These are phyloP conservation scores for Rutidosis leptorrhynchoides DNA, from an alignment of 129 eudicot species.

Conservation along the genomic window DNA sequence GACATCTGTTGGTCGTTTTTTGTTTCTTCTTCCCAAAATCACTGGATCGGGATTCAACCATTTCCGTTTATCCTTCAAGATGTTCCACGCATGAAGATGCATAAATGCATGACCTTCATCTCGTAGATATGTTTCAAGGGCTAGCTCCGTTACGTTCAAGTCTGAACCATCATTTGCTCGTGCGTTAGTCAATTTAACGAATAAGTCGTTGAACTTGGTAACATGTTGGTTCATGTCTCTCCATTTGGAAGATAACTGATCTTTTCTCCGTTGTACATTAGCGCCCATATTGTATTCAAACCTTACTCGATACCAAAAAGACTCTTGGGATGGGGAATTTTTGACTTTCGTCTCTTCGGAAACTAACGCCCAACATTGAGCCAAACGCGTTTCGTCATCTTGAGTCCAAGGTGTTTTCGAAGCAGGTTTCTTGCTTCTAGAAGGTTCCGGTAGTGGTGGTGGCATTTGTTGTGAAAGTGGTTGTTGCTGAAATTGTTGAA, in stretches of 20 bases:
- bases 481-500: not conserved
- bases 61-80: not conserved
- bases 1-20: not conserved
- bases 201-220: not conserved
- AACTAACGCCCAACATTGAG: not conserved
- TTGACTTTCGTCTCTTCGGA: not conserved
- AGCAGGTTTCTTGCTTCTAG: not conserved
- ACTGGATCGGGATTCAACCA: not conserved
- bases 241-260: not conserved
- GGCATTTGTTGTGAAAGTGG: not conserved
- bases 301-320: not conserved
- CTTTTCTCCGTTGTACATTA: not conserved
- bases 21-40: not conserved
- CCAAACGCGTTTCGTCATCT: not conserved
- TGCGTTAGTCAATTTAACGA: not conserved
- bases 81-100: not conserved
- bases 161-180: not conserved
- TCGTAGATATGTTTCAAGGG: not conserved
- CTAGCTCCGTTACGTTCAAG: not conserved
- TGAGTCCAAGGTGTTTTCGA: not conserved
- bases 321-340: not conserved
- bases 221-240: not conserved
- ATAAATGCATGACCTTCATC: not conserved
- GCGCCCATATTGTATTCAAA: not conserved
- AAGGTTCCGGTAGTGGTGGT: not conserved